Evolutionary conservation across 768 basidiomycete species (phyloP).

Genomic region (Hirschioporus abietinus): DNA sequence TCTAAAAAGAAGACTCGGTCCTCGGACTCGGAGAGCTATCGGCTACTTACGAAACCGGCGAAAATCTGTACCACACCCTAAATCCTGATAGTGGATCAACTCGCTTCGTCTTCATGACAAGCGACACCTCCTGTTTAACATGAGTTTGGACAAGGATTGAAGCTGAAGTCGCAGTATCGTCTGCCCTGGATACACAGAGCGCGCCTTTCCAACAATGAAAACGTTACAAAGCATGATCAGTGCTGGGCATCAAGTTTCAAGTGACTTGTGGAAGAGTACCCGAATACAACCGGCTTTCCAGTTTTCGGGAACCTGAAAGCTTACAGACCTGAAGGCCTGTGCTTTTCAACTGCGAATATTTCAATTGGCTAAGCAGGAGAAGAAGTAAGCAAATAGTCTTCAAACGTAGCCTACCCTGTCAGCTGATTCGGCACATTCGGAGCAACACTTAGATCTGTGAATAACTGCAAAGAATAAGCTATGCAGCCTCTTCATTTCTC

Average conservation of each 20-base stretch:
- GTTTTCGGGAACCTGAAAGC: conserved; percentile 20
- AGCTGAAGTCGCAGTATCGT: conserved; percentile 19
- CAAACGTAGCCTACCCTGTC: conserved; percentile 28
- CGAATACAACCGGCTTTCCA: conserved; percentile 22
- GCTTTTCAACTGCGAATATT: conserved; percentile 14
- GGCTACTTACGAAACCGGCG: too few relatives aligned
- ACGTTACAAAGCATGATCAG: neutral
- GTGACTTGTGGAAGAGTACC: conserved; percentile 11
- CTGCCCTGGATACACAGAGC: conserved; percentile 23
- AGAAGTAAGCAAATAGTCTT: too few relatives aligned
- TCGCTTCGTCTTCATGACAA: too few relatives aligned
- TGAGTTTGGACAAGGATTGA: conserved; percentile 14
- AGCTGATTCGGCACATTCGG: conserved; percentile 20
- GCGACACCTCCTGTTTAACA: conserved; percentile 22
- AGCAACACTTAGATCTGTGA: conserved; percentile 29
- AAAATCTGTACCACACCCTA: too few relatives aligned
- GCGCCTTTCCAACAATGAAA: neutral
- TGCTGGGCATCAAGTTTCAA: neutral
- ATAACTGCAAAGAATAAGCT: conserved; percentile 19
- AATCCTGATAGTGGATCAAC: too few relatives aligned
- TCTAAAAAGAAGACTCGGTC: too few relatives aligned
- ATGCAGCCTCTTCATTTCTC: neutral
- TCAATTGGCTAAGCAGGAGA: neutral
- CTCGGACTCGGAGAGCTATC: too few relatives aligned
- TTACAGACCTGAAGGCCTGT: conserved; percentile 11